Evolutionary conservation across 306 rosid species (phyloP), one percentile per base, ranked within the genome.

Genomic region (Sicyos edulis): DNA sequence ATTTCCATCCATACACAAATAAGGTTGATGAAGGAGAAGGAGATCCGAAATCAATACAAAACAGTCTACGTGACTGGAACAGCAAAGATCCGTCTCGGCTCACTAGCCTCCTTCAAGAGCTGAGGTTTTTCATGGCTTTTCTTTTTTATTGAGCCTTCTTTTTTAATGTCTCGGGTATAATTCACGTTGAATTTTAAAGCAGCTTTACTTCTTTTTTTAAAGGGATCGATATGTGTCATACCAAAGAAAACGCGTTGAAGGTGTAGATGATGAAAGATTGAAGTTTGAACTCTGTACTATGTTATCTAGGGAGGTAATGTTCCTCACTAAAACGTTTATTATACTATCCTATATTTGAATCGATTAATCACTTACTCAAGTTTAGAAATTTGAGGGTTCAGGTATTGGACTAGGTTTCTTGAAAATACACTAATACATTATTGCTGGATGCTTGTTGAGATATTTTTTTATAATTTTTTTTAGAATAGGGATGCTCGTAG

Each of bases 211-310:
- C 67, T n/a, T 49, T 52, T 49, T 74, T 50, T 29, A 7, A 53
- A 95, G 99, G 88, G 92, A 87, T 80, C 97, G 80, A 32, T 91
- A 86, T 47, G 82, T 75, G 76, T 65, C 80, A 24, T 89, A 87
- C 82, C 93, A 88, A 79, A 79, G 67, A 82, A 86, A 72, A 83
- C 81, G 80, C 7, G 95, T 95, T 20, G 92, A 78, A 71, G 88
- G 84, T 75, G 92, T 95, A 11, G 91, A 91, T 45, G 99, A 95
- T 67, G 99, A 87, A 45, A 80, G 97, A 17, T 80, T 95, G 89
- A 95, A 81, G 76, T 95, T 95, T 71, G 99, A 95, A 83, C 66
- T 89, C 73, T 86, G 92, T 79, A 95, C 99, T 40, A 80, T 91
- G 77, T 20, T 88, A 34, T 82, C 85, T 24, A 85, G 97, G 78